Conservation (phyloP, 2,329 filamentous ascomycete species). For the Cercospora sp. region DNA sequence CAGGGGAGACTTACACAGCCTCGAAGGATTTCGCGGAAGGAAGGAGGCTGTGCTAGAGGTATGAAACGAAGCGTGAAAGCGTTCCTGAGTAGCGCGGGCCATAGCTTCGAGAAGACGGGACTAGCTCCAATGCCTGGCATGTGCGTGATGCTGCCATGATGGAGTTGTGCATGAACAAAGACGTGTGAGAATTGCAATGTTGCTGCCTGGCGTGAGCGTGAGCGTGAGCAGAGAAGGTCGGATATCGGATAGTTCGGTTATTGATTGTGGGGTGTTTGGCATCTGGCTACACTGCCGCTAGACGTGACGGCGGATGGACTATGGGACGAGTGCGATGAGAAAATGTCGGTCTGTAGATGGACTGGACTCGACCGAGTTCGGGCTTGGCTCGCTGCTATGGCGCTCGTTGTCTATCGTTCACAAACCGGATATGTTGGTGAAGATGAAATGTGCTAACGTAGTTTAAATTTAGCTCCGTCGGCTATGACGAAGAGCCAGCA, state of each 20-base stretch:
- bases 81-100: constrained; percentile 5
- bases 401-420: background rate
- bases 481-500: background rate
- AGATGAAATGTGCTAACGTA: background rate
- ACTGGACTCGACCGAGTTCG: background rate
- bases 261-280: background rate
- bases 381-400: background rate
- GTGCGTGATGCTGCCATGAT: constrained; percentile 5
- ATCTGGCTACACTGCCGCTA: background rate
- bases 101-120: background rate
- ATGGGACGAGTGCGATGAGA: background rate
- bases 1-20: constrained; percentile 7
- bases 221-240: background rate
- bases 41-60: constrained; percentile 7
- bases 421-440: background rate
- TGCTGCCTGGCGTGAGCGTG: background rate
- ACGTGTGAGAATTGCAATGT: background rate
- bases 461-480: background rate
- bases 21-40: constrained; percentile 9
- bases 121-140: constrained; percentile 6
- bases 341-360: background rate
- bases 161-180: background rate
- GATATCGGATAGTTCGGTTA: background rate
- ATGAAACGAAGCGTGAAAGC: constrained; percentile 13
- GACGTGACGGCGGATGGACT: background rate